Conservation (phyloP, 164 flowering plant species). For the Cinnamomum micranthum region DNA sequence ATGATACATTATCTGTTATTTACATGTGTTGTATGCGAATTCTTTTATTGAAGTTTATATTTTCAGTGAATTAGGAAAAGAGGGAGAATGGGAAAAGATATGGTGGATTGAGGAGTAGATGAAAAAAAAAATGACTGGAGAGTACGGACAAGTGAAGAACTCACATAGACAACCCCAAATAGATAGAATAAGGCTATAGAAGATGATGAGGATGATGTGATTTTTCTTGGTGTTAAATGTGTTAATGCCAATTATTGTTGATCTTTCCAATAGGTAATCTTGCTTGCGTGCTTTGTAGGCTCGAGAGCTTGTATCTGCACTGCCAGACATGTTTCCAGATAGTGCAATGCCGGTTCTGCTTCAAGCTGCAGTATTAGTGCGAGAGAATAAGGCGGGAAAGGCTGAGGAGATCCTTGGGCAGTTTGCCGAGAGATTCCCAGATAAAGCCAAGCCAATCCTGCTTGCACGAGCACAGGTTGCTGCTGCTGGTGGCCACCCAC, state of each 20-base stretch:
- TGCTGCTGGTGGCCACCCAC: slow-evolving; percentile 75
- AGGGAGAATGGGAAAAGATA: no score
- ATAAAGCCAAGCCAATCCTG: slow-evolving; percentile 47
- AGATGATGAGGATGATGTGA: no score
- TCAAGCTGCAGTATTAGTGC: slow-evolving; percentile 81
- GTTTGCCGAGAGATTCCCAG: slow-evolving; percentile 62
- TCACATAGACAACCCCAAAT: no score
- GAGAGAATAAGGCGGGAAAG: slow-evolving; percentile 77
- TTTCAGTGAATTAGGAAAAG: no score
- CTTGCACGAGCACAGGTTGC: slow-evolving; percentile 91
- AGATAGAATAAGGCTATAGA: no score
- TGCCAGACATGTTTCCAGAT: slow-evolving; percentile 56
- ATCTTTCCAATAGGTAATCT: neutral
- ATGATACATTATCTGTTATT: neutral
- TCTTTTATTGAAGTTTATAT: no score
- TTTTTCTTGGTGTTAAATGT: neutral
- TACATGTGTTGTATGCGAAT: no score
- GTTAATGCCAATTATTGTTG: neutral
- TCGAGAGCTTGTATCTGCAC: slow-evolving; percentile 68
- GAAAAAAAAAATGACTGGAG: no score
- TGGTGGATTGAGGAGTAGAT: no score
- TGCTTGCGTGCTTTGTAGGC: slow-evolving; percentile 42
- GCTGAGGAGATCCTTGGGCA: slow-evolving; percentile 79
- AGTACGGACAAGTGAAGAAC: no score
- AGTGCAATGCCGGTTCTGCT: slow-evolving; percentile 67